A percentile compares a stretch with the other conserved stretches of the same genome.
These are phyloP conservation scores for Arachis monticola DNA, from an alignment of 331 rosid species.

Conservation along the genomic window DNA sequence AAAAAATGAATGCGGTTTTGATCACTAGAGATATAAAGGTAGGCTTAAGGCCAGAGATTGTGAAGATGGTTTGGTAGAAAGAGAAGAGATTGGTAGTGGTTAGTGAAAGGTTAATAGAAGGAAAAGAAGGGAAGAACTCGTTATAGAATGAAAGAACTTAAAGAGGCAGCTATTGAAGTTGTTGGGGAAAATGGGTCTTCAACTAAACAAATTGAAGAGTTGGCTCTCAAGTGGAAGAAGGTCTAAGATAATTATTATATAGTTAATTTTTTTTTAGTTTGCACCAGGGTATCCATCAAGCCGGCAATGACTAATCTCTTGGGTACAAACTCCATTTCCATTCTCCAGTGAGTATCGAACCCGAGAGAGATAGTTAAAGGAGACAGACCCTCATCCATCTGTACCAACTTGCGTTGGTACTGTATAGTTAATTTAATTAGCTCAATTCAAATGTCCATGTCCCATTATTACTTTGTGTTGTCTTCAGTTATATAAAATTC, in stretches of 20 bases:
- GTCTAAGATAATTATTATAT: not conserved
- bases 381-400: too few relatives aligned
- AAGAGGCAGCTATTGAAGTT: constrained; percentile 50
- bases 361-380: too few relatives aligned
- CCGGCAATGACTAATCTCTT: too few relatives aligned
- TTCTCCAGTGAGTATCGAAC: too few relatives aligned
- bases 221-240: constrained; percentile 49
- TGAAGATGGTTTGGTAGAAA: constrained; percentile 47
- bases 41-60: constrained; percentile 45
- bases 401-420: too few relatives aligned
- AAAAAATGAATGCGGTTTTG: constrained; percentile 65
- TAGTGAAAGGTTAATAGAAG: constrained; percentile 58
- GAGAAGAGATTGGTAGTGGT: constrained; percentile 43
- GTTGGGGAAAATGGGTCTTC: constrained; percentile 59
- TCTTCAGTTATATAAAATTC: too few relatives aligned
- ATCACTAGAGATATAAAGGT: constrained; percentile 49
- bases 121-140: constrained; percentile 68
- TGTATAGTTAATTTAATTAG: not conserved
- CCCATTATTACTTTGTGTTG: too few relatives aligned
- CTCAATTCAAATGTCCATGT: too few relatives aligned
- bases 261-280: too few relatives aligned
- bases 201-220: constrained; percentile 38
- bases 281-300: too few relatives aligned
- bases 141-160: constrained; percentile 52
- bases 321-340: too few relatives aligned